These are phyloP conservation scores for Rheum nobile DNA, from an alignment of 148 eudicot species.

Conservation along the genomic window DNA sequence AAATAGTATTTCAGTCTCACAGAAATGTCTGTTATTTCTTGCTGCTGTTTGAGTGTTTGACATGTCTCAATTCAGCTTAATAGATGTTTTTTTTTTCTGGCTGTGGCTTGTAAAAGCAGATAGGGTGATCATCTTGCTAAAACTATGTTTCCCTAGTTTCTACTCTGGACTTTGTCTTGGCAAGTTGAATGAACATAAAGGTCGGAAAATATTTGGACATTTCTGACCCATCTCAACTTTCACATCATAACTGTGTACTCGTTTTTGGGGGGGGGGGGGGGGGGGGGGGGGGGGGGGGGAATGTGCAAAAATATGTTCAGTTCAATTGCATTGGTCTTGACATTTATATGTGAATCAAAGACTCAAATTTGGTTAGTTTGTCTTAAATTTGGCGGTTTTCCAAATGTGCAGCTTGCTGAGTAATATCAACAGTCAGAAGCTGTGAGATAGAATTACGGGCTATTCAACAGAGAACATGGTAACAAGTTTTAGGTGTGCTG, in stretches of 20 bases:
- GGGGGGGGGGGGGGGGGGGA: too few relatives aligned
- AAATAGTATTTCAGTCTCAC: not conserved
- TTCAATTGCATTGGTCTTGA: too few relatives aligned
- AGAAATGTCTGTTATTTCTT: not conserved
- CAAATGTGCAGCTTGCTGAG: conserved; percentile 6
- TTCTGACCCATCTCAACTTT: not conserved
- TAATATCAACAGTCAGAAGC: not conserved
- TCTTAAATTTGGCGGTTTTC: not conserved
- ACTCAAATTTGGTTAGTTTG: not conserved
- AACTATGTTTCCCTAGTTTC: not conserved
- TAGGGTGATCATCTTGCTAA: not conserved
- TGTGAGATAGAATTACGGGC: not conserved
- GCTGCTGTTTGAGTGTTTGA: not conserved
- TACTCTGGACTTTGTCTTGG: not conserved
- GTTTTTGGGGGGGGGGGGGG: too few relatives aligned
- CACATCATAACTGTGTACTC: not conserved
- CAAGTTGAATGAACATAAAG: not conserved
- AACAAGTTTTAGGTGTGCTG: not conserved
- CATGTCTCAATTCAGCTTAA: not conserved
- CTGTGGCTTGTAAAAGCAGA: not conserved
- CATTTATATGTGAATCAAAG: not conserved
- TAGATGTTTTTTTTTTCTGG: not conserved
- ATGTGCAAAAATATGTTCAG: too few relatives aligned
- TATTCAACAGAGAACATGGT: not conserved
- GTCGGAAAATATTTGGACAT: not conserved